These are phyloP conservation scores for Auricularia sp. DNA, from an alignment of 768 basidiomycete species.

Conservation along the genomic window DNA sequence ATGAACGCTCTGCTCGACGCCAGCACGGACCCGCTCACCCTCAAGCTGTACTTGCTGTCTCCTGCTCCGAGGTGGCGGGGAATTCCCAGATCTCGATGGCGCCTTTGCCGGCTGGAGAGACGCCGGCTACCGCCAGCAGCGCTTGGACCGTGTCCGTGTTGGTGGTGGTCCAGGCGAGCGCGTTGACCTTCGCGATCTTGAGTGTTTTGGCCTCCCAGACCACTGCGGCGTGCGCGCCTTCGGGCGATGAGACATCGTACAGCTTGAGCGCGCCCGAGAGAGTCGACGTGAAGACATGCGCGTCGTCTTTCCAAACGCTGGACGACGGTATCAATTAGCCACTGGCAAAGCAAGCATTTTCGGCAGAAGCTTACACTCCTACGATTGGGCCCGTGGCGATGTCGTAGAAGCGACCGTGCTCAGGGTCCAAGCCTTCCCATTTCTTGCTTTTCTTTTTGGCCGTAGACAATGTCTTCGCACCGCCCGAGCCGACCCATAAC, in stretches of 20 bases:
- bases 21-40: too few species aligned
- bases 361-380: slow-evolving; percentile 39
- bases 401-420: slow-evolving; percentile 36
- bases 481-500: slow-evolving; percentile 58
- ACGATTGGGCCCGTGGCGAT: slow-evolving; percentile 69
- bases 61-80: neutral
- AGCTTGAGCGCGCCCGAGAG: slow-evolving; percentile 49
- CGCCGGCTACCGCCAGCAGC: slow-evolving; percentile 48
- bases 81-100: slow-evolving; percentile 39
- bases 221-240: slow-evolving; percentile 33
- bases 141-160: slow-evolving; percentile 27
- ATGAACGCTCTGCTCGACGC: too few species aligned
- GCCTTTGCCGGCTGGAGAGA: slow-evolving; percentile 48
- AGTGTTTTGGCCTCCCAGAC: slow-evolving; percentile 37
- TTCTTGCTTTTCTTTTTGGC: slow-evolving; percentile 48
- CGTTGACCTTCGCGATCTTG: slow-evolving; percentile 54
- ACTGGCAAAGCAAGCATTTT: neutral
- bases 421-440: slow-evolving; percentile 59
- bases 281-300: slow-evolving; percentile 45
- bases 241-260: slow-evolving; percentile 11
- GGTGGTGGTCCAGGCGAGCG: slow-evolving; percentile 28
- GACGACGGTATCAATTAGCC: slow-evolving; percentile 4
- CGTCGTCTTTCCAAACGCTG: slow-evolving; percentile 36
- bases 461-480: slow-evolving; percentile 37
- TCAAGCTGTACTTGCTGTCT: neutral